A percentile compares a stretch with the other conserved stretches of the same genome.
Evolutionary conservation across 148 eudicot genomes (phyloP).

Genomic region (Mesembryanthemum crystallinum): DNA sequence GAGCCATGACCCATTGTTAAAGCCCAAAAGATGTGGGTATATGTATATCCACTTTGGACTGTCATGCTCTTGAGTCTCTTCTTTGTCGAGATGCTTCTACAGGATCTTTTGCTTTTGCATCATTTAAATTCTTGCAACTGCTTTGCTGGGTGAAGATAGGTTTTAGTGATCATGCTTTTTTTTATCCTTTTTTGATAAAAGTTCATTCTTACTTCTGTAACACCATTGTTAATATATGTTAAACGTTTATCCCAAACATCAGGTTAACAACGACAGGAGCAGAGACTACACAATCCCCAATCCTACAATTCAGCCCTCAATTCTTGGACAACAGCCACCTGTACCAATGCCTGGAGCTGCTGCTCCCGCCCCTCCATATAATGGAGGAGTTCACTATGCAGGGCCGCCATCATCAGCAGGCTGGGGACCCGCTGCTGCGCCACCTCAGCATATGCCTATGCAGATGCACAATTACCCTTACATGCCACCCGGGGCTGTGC

Average conservation of each 20-base stretch:
- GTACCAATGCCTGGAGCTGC: slow-evolving; percentile 39
- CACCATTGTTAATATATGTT: background rate
- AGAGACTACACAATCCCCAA: slow-evolving; percentile 78
- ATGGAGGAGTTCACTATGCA: slow-evolving; percentile 43
- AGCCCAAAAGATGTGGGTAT: too few species aligned
- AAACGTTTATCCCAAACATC: slow-evolving; percentile 1
- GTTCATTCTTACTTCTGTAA: too few species aligned
- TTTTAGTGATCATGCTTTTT: background rate
- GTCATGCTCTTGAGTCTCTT: too few species aligned
- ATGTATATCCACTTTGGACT: background rate
- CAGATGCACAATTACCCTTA: slow-evolving; percentile 64
- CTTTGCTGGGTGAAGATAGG: background rate
- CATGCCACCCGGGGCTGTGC: slow-evolving; percentile 41
- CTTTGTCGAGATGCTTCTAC: background rate
- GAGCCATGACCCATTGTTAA: too few species aligned
- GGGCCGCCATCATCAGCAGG: slow-evolving; percentile 55
- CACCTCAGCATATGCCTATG: slow-evolving; percentile 48
- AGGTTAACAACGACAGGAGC: slow-evolving; percentile 91
- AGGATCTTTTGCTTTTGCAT: background rate
- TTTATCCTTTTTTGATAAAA: too few species aligned
- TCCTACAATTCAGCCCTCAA: slow-evolving; percentile 43
- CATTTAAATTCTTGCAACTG: background rate
- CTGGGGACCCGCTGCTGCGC: slow-evolving; percentile 51
- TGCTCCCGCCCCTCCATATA: slow-evolving; percentile 33
- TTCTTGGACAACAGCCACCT: slow-evolving; percentile 61